Evolutionary conservation across 2,329 filamentous ascomycete genomes (phyloP).

Genomic region (Calonectria pseudoreteaudii): DNA sequence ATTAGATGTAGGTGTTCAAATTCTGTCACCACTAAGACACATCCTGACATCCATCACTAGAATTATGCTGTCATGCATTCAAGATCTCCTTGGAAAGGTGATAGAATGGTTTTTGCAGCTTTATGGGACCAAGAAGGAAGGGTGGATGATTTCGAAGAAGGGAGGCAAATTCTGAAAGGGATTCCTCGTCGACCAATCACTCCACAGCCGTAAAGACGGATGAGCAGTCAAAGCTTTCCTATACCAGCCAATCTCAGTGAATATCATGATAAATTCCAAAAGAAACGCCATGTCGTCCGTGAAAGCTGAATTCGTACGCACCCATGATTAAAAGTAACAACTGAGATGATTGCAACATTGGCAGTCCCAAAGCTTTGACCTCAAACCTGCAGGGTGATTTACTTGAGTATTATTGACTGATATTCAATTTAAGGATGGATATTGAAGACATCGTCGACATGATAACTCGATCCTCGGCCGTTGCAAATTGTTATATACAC

Average conservation of each 20-base stretch:
- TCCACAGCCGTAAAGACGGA: not conserved
- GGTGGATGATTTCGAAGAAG: slow-evolving; percentile 42
- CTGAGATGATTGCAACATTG: not conserved
- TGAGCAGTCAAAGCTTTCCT: not conserved
- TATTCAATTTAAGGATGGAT: not conserved
- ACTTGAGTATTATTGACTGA: not conserved
- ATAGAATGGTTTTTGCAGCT: slow-evolving; percentile 46
- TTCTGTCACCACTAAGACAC: not conserved
- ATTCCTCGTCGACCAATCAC: slow-evolving; percentile 4
- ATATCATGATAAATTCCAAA: not conserved
- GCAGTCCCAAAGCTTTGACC: too few relatives aligned
- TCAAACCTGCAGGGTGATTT: not conserved
- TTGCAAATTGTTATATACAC: not conserved
- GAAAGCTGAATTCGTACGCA: not conserved
- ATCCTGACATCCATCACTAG: slow-evolving; percentile 25
- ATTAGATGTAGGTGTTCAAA: slow-evolving; percentile 42
- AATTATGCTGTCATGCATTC: slow-evolving; percentile 51
- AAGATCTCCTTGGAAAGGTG: slow-evolving; percentile 45
- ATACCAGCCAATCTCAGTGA: too few relatives aligned
- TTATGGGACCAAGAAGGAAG: slow-evolving; percentile 46
- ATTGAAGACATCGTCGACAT: not conserved
- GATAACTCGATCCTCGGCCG: not conserved
- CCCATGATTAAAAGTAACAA: not conserved
- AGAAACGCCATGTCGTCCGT: too few relatives aligned
- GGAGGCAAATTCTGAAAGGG: slow-evolving; percentile 24